These are phyloP conservation scores for Asterella californica DNA, from an alignment of 225 moss, liverwort and hornwort species.

Conservation along the genomic window DNA sequence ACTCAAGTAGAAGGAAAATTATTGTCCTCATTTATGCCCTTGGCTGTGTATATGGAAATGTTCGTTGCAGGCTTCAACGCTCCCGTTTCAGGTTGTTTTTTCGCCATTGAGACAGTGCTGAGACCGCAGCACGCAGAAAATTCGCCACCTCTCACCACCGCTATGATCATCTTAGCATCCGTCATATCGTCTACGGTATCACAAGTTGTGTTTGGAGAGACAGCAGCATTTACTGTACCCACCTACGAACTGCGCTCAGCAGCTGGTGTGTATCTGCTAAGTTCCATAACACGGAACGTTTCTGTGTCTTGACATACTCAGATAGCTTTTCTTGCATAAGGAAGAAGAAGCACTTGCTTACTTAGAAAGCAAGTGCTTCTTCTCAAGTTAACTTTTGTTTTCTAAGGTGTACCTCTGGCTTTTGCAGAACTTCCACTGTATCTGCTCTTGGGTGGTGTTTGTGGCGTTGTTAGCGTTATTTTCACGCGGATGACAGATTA, in stretches of 20 bases:
- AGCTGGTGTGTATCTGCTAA: conserved; percentile 46
- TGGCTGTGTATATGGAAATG: neutral
- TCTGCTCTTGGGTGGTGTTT: conserved; percentile 74
- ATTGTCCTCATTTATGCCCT: neutral
- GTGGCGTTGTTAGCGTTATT: conserved; percentile 81
- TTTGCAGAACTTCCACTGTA: conserved; percentile 83
- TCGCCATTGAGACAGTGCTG: conserved; percentile 92
- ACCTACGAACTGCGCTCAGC: conserved; percentile 86
- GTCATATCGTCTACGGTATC: conserved; percentile 91
- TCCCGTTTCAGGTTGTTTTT: conserved; percentile 93
- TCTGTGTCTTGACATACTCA: neutral
- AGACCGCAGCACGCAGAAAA: conserved; percentile 94
- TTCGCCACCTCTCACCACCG: conserved; percentile 93
- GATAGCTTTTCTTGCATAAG: neutral
- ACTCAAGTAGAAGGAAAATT: neutral
- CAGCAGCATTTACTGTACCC: conserved; percentile 83
- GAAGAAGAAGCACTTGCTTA: neutral
- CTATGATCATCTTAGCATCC: conserved; percentile 95
- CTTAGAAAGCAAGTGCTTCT: no score
- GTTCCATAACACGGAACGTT: neutral
- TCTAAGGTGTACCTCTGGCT: neutral
- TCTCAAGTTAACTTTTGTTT: neutral
- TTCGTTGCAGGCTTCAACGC: conserved; percentile 80
- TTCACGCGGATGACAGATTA: conserved; percentile 68
- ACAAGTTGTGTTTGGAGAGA: conserved; percentile 69